Evolutionary conservation across 352 stramenopile species (phyloP), one percentile per base, ranked within the genome.

Genomic region (Pythium vanterpoolii): DNA sequence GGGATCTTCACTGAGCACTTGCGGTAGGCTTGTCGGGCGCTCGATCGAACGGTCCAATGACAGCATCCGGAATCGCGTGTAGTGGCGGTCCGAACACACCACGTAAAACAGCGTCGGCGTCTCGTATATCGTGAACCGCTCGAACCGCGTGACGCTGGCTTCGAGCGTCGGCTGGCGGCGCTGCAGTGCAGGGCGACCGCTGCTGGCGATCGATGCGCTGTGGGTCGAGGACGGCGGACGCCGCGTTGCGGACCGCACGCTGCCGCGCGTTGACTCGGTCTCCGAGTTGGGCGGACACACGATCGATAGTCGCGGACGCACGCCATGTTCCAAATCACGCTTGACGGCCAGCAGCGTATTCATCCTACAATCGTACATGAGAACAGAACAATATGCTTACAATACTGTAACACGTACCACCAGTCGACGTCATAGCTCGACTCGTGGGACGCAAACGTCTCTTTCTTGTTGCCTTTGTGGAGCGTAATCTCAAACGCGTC

Each of bases 61-160:
- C 5, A 96, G 59, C 59, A 93, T 76, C 13, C 86, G 66, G 40
- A 96, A 96, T 18, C 71, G 74, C 19, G 83, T 80, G 68, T 96
- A 94, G 51, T 90, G 79, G 23, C 86, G 84, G 40, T 96, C 86
- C 27, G 84, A 96, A 60, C 83, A 91, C 44, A 96, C 86, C 8
- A 96, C 65, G 45, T 85, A 93, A 69, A 75, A 93, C 50, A 69
- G 59, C 56, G 70, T 75, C 4, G 72, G 56, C 0, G 84, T 93
- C 71, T 95, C 84, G 53, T 92, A 94, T 51, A 95, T 84, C 18
- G 83, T 94, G 69, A 90, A 92, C 31, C 84, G 80, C 36, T 95
- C 86, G 42, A 93, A 90, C 3, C 83, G 66, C 34, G 72, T 78
- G 36, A 90, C 73, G 5, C 66, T 82, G 1, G 82, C 84, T 0